These are phyloP conservation scores for Phytopythium litorale DNA, from an alignment of 352 stramenopile species.

Conservation along the genomic window DNA sequence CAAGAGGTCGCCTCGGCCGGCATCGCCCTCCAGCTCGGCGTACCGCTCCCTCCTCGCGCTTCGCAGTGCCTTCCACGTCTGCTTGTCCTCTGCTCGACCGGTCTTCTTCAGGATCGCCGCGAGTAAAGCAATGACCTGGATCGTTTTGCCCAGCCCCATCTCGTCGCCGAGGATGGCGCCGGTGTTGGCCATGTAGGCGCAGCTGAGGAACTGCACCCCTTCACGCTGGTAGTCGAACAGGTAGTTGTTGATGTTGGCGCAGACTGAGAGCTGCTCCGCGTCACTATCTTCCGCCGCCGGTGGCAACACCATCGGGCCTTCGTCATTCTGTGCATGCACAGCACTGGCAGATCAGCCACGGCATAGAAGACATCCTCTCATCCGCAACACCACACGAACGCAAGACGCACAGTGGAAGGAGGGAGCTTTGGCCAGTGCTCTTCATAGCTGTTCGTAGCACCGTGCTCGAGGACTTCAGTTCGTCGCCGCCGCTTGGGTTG, in stretches of 20 bases:
- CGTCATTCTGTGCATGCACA: conserved; percentile 14
- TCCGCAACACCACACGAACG: background rate
- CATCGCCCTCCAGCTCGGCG: conserved; percentile 32
- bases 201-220: conserved; percentile 62
- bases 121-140: conserved; percentile 92
- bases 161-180: conserved; percentile 97
- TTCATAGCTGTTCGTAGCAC: conserved; percentile 10
- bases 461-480: conserved; percentile 21
- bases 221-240: conserved; percentile 76
- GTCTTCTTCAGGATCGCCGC: conserved; percentile 90
- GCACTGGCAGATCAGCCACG: no score
- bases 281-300: conserved; percentile 6
- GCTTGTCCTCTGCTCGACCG: conserved; percentile 93
- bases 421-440: conserved; percentile 56
- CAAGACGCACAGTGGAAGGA: conserved; percentile 27
- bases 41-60: conserved; percentile 87
- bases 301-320: conserved; percentile 40
- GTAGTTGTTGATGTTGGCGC: conserved; percentile 66
- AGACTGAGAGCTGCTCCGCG: conserved; percentile 36
- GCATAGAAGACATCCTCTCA: no score
- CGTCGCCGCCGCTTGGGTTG: conserved; percentile 5
- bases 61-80: conserved; percentile 91
- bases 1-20: conserved; percentile 46
- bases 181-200: conserved; percentile 41
- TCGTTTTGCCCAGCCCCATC: conserved; percentile 95